These are phyloP conservation scores for Millerozyma miso DNA, from an alignment of 805 yeast species.

Conservation along the genomic window DNA sequence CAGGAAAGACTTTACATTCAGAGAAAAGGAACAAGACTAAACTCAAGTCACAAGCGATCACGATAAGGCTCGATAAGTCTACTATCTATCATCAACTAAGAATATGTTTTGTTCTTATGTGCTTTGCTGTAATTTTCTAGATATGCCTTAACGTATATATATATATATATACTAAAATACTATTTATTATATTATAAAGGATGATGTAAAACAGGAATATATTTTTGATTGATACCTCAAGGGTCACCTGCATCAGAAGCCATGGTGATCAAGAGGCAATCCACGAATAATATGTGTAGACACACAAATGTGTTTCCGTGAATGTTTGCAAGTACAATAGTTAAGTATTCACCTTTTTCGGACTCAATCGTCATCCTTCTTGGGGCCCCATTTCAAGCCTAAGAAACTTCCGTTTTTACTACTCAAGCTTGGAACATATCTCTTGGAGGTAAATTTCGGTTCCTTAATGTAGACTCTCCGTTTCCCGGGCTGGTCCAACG, in stretches of 20 bases:
- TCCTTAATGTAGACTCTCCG: slow-evolving; percentile 65
- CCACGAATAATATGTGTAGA: too few species aligned
- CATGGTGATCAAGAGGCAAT: too few species aligned
- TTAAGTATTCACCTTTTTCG: too few species aligned
- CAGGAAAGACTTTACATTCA: not conserved
- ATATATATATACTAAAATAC: not conserved
- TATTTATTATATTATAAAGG: not conserved
- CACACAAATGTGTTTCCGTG: too few species aligned
- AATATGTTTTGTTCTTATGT: too few species aligned
- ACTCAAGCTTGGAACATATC: slow-evolving; percentile 31
- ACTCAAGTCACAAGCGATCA: not conserved
- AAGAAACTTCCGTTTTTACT: slow-evolving; percentile 54
- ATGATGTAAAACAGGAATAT: too few species aligned
- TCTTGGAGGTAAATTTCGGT: slow-evolving; percentile 48
- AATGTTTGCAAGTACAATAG: too few species aligned
- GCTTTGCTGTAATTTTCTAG: not conserved
- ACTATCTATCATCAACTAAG: not conserved
- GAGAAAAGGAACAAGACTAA: not conserved
- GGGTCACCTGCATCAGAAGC: too few species aligned
- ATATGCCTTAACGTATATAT: not conserved
- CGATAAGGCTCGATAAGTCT: not conserved
- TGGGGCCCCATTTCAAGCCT: slow-evolving; percentile 87
- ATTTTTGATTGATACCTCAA: too few species aligned
- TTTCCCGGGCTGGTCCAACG: slow-evolving; percentile 70
- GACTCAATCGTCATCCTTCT: slow-evolving; percentile 35